These are phyloP conservation scores for Arthrobotrys conoides DNA, from an alignment of 2,329 filamentous ascomycete species.

Conservation along the genomic window DNA sequence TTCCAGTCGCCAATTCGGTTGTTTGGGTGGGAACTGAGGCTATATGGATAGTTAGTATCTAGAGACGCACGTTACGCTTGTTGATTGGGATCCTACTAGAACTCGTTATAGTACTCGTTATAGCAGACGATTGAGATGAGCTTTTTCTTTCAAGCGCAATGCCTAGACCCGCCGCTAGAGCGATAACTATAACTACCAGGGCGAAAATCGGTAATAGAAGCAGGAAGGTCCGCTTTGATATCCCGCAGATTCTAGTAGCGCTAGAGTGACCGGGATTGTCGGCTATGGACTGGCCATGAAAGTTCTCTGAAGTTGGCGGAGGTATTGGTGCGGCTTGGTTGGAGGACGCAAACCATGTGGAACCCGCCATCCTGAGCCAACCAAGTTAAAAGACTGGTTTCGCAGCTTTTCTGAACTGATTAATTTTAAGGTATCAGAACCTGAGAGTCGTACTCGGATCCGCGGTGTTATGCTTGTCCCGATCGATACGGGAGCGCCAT, in stretches of 20 bases:
- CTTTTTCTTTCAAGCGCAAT: background rate
- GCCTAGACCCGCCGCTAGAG: background rate
- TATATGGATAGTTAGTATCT: background rate
- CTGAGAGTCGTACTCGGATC: too few relatives aligned
- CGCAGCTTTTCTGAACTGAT: too few relatives aligned
- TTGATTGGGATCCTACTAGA: background rate
- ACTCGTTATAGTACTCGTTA: background rate
- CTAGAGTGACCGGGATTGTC: background rate
- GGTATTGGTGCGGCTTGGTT: background rate
- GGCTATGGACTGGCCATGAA: background rate
- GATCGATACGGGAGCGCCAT: too few relatives aligned
- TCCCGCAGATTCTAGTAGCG: background rate
- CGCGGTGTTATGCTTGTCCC: too few relatives aligned
- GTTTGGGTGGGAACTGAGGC: background rate
- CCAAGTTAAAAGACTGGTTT: too few relatives aligned
- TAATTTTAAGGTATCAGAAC: too few relatives aligned
- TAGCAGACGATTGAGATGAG: background rate
- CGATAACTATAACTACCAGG: background rate
- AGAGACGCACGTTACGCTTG: background rate
- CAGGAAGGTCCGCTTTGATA: background rate
- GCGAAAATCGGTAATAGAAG: background rate
- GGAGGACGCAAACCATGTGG: background rate
- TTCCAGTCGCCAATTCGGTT: background rate
- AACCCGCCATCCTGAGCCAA: background rate
- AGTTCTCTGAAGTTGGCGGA: background rate